A percentile compares a stretch with the other conserved stretches of the same genome.
These are phyloP conservation scores for Anethum foeniculum DNA, from an alignment of 140 eudicot genomes.

Conservation along the genomic window DNA sequence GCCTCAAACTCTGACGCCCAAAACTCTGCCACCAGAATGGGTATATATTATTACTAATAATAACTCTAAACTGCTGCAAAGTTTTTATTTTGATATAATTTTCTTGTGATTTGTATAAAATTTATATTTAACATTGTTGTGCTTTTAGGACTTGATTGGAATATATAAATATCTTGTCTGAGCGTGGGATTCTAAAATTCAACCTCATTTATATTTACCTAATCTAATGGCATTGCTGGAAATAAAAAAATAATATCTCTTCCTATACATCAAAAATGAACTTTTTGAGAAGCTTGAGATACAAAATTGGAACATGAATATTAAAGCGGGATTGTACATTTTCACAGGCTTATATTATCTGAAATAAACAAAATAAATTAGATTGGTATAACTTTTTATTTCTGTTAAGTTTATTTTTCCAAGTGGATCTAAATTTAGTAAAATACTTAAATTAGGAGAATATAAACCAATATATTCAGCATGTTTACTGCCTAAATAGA, in stretches of 20 bases:
- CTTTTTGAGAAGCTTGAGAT: not conserved
- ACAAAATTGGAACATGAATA: not conserved
- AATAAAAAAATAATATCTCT: not conserved
- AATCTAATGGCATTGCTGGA: not conserved
- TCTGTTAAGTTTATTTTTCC: not conserved
- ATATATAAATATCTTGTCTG: not conserved
- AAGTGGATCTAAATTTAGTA: not conserved
- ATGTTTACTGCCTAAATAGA: not conserved
- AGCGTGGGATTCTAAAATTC: not conserved
- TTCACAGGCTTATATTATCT: not conserved
- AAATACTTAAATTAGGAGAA: not conserved
- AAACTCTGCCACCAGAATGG: slow-evolving; percentile 80
- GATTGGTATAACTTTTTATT: not conserved
- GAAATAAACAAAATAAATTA: not conserved
- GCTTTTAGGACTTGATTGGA: not conserved
- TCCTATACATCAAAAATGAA: not conserved
- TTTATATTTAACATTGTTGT: not conserved
- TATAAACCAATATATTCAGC: not conserved
- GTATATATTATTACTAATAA: slow-evolving; percentile 34
- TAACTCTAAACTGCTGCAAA: not conserved
- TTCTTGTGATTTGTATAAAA: not conserved
- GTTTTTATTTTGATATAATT: not conserved
- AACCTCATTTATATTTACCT: not conserved
- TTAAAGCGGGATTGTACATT: not conserved
- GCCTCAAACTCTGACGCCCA: slow-evolving; percentile 27